Evolutionary conservation across 306 rosid genomes (phyloP), one percentile per base, ranked within the genome.

Genomic region (Medicago lupulina): DNA sequence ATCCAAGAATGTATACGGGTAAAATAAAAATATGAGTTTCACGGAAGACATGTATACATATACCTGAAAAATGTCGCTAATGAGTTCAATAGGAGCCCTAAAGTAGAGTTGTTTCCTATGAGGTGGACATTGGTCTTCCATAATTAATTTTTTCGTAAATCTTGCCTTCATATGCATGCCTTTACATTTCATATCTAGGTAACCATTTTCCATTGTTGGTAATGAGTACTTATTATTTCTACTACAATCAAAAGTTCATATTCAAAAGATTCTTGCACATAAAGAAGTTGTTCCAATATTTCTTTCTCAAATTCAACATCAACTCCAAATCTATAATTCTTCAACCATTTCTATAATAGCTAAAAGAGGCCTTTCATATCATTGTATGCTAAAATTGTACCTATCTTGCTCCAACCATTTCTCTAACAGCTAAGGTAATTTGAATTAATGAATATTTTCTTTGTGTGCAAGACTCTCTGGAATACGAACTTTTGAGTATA

Each of bases 61-160:
- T 86, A 96, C 99, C 99, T 90, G 98, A 80, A 87, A 90, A 71
- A 90, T 86, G 73, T 92, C 98, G 76, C 94, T 97, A 85, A 84
- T 87, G 71, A 88, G 89, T 68, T 87, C 96, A 44, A 71, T 78
- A 51, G 91, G 92, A 88, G 92, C 82, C 80, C 74, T 87, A 34
- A 65, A 87, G 87, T 91, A 89, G 79, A 96, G 71, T 51, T 86
- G 84, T 81, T 87, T 96, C 82, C 98, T 98, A 59, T 79, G 88
- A 85, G 99, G 99, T 67, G 93, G 99, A 81, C 74, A 70, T 57
- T 64, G 83, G 67, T 81, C 81, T 75, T 80, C 83, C 81, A 67
- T 67, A 38, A 71, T 40, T 28, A 59, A 66, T 28, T 85, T 79
- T 50, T 64, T 80, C 80, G 1, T 23, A 23, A 85, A 81, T 78